Base-by-base conservation (phyloP, 2,329 filamentous ascomycete genomes). In the Penicillium griseofulvum region DNA sequence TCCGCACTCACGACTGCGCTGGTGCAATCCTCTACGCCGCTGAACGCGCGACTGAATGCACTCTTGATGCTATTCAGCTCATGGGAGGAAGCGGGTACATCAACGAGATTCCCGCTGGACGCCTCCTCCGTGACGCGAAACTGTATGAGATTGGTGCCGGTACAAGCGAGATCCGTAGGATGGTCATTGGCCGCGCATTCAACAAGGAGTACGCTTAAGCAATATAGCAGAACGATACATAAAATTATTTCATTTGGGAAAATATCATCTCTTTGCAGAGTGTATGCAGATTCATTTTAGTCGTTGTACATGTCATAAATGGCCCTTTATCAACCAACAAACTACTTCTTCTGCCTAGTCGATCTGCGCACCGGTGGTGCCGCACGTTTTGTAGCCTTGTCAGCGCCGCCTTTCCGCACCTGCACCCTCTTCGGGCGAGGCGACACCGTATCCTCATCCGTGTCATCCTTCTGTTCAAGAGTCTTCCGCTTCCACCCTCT, bases 111-210 rank as follows among this genome's bases (percentile, higher is more conserved):
- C 87, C 91, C 0, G 92, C 91, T 0, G 95, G 92, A 22, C 81
- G 93, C 61, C 81, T 97, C 62, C 75, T 97, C 65, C 78, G 94
- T 68, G 86, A 88, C 75, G 85, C 86, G 4, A 88, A 88, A 71
- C 74, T 99, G 57, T 99, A 99, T 73, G 94, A 97, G 77, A 97
- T 99, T 71, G 94, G 94, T 1, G 94, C 94, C 5, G 94, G 94
- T 6, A 97, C 94, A 4, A 96, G 91, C 57, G 94, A 99, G 77
- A 87, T 99, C 48, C 82, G 94, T 62, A 82, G 92, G 61, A 95
- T 97, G 85, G 91, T 99, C 5, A 96, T 99, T 69, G 93, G 94
- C 28, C 81, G 92, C 62, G 89, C 87, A 1, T 97, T 96, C 65
- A 96, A 96, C 74, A 92, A 89, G 77, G 87, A 95, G 74, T 96